Percentiles rank a stretch among this genome's conserved stretches.
These are phyloP conservation scores for Ocimum tenuiflorum DNA, from an alignment of 257 asterid species.

Conservation along the genomic window DNA sequence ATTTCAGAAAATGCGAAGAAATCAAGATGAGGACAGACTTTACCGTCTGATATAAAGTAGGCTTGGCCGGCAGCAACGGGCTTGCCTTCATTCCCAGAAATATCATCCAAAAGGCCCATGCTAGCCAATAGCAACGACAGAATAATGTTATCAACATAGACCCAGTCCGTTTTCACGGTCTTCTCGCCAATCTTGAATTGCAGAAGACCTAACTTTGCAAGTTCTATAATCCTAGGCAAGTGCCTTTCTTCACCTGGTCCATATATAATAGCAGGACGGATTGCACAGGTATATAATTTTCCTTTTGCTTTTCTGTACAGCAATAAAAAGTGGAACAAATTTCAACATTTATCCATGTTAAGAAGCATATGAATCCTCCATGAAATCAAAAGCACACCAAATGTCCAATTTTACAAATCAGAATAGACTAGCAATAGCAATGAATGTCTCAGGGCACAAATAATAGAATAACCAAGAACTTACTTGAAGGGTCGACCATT, in stretches of 20 bases:
- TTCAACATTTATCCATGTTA: neutral
- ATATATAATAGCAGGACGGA: constrained; percentile 95
- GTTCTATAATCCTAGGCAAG: constrained; percentile 69
- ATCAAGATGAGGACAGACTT: neutral
- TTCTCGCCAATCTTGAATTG: constrained; percentile 59
- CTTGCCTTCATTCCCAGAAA: constrained; percentile 70
- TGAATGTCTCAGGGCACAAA: neutral
- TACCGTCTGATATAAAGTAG: constrained; percentile 94
- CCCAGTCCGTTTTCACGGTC: constrained; percentile 84
- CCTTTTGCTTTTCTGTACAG: constrained; percentile 50
- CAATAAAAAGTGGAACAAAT: neutral
- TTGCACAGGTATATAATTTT: constrained; percentile 68
- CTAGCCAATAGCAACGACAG: constrained; percentile 79
- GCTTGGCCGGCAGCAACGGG: constrained; percentile 94
- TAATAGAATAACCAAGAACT: constrained; percentile 22
- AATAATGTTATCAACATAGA: constrained; percentile 76
- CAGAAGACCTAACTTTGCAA: constrained; percentile 73
- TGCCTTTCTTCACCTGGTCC: constrained; percentile 99
- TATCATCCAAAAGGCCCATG: constrained; percentile 91
- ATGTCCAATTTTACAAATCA: neutral
- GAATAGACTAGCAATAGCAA: neutral
- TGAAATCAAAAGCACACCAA: neutral
- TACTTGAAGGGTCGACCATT: constrained; percentile 74
- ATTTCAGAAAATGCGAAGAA: neutral
- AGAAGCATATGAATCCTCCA: no score